Evolutionary conservation across 1,284 basidiomycete species (phyloP).

Genomic region (Cutaneotrichosporon cutaneum): DNA sequence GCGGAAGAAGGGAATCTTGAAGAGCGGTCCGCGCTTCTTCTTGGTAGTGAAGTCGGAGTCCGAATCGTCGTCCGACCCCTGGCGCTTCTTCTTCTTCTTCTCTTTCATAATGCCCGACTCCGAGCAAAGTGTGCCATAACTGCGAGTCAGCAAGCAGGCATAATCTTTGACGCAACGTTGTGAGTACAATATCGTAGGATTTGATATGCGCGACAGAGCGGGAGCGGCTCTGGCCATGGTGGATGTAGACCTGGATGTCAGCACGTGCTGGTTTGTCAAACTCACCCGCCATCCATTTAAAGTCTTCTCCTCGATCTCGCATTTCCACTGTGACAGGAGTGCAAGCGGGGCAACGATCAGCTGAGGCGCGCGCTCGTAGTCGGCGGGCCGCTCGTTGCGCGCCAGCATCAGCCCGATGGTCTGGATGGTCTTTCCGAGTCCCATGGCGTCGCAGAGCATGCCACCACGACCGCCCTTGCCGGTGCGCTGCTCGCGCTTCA

Average conservation of each 20-base stretch:
- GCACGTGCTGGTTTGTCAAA: too few species aligned
- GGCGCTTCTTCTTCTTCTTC: slow-evolving; percentile 28
- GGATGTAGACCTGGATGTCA: slow-evolving; percentile 40
- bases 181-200: slow-evolving; percentile 48
- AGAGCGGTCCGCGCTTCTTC: slow-evolving; percentile 37
- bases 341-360: slow-evolving; percentile 54
- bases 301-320: slow-evolving; percentile 53
- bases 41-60: slow-evolving; percentile 25
- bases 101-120: slow-evolving; percentile 29
- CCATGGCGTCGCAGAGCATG: slow-evolving; percentile 46
- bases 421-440: slow-evolving; percentile 53
- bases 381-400: slow-evolving; percentile 40
- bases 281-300: slow-evolving; percentile 12
- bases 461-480: slow-evolving; percentile 40
- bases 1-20: slow-evolving; percentile 48
- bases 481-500: slow-evolving; percentile 41
- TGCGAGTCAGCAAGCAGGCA: too few species aligned
- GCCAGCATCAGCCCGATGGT: slow-evolving; percentile 48
- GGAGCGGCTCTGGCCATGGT: slow-evolving; percentile 46
- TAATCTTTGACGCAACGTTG: too few species aligned
- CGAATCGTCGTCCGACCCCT: slow-evolving; percentile 10
- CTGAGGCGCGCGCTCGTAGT: slow-evolving; percentile 42
- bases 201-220: slow-evolving; percentile 35
- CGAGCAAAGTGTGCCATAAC: slow-evolving; percentile 39
- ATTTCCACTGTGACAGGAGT: slow-evolving; percentile 52